phyloP scores from a whole-genome alignment of 768 basidiomycete species.

The Xerocomus brunneocitrinus region DNA sequence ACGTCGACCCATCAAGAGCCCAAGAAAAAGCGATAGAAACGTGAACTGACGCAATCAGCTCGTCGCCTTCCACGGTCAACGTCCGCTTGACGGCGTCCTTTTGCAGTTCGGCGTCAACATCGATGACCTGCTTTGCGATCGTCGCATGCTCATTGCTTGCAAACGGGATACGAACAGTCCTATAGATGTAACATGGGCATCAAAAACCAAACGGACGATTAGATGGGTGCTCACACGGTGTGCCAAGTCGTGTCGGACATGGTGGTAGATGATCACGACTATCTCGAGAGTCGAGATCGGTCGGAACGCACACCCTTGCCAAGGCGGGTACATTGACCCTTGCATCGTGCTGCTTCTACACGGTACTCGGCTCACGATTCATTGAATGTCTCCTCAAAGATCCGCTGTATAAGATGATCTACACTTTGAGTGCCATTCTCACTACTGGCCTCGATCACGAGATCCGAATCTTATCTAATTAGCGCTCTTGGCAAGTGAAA shows the following conservation, averaged over 20 bases:
- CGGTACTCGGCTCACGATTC: not conserved
- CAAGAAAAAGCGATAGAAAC: not conserved
- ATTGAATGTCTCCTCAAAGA: not conserved
- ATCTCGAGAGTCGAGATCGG: not conserved
- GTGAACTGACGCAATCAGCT: conserved; percentile 68
- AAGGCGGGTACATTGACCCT: not conserved
- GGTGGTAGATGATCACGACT: not conserved
- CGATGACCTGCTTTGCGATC: conserved; percentile 79
- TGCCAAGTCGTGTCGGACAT: conserved; percentile 41
- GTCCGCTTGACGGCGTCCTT: conserved; percentile 71
- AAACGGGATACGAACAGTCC: conserved; percentile 77
- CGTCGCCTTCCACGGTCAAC: conserved; percentile 61
- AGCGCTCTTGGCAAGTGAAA: not conserved
- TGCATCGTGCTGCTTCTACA: not conserved
- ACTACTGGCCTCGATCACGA: not conserved
- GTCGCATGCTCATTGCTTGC: conserved; percentile 65
- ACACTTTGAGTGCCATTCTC: not conserved
- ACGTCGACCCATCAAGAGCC: not conserved
- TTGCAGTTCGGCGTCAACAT: conserved; percentile 84
- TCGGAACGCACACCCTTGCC: not conserved
- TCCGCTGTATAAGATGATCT: not conserved
- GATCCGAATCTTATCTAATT: not conserved
- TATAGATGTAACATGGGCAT: conserved; percentile 21
- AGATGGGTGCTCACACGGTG: conserved; percentile 42
- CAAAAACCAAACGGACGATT: not conserved